Percentiles rank a stretch among this genome's conserved stretches.
Conservation (phyloP, 352 stramenopile species). For the Elongisporangium anandrum region DNA sequence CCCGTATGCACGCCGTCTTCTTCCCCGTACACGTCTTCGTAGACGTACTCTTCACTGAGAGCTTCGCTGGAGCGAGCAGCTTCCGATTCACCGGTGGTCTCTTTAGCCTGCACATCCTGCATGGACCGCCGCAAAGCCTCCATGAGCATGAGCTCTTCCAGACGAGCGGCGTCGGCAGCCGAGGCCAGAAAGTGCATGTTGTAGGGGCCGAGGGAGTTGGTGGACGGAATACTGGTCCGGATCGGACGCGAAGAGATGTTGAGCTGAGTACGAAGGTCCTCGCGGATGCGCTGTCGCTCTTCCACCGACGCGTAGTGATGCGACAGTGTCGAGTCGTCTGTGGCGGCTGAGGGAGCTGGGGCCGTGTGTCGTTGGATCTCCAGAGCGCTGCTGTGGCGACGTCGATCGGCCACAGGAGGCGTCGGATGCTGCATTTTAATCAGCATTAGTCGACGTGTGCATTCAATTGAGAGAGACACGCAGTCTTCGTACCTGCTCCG, state of each 20-base stretch:
- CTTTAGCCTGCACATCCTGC: conserved; percentile 51
- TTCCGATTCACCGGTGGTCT: conserved; percentile 3
- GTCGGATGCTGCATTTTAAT: conserved; percentile 6
- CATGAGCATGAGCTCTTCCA: conserved; percentile 82
- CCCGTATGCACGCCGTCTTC: not conserved
- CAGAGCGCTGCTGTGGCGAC: not conserved
- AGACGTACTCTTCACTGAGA: not conserved
- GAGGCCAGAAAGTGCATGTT: conserved; percentile 28
- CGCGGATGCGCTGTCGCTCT: conserved; percentile 66
- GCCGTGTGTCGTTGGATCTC: not conserved
- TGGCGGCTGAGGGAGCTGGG: not conserved
- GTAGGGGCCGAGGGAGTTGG: conserved; percentile 25
- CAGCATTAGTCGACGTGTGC: conserved; percentile 1
- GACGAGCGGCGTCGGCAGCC: conserved; percentile 41
- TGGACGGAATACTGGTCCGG: conserved; percentile 37
- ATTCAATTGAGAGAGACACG: not conserved
- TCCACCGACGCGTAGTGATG: conserved; percentile 65
- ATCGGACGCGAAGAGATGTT: conserved; percentile 52
- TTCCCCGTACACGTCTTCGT: not conserved
- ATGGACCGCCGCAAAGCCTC: conserved; percentile 81
- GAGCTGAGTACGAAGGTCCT: conserved; percentile 66
- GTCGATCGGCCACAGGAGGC: not conserved
- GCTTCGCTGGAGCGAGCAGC: not conserved
- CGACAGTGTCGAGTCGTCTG: not conserved
- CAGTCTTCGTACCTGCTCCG: conserved; percentile 18